These are phyloP conservation scores for Pyrenochaeta sp. DNA, from an alignment of 2,329 filamentous ascomycete genomes.

Conservation along the genomic window DNA sequence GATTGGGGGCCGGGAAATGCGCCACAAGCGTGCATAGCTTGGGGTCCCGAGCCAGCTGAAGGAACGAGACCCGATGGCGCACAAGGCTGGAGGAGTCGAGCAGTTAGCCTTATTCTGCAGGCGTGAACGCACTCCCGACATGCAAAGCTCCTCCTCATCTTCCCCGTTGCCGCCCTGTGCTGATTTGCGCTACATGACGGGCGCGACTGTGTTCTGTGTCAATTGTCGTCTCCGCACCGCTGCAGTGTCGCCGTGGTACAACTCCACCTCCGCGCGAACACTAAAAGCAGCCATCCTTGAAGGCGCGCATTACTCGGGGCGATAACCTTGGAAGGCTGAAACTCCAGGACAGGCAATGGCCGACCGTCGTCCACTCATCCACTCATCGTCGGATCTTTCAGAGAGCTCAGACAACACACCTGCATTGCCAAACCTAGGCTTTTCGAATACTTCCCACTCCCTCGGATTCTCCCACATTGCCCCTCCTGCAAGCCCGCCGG, in stretches of 20 bases:
- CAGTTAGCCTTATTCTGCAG: slow-evolving; percentile 6
- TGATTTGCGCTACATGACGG: too few relatives aligned
- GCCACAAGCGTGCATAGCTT: slow-evolving; percentile 17
- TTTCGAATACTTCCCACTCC: slow-evolving; percentile 29
- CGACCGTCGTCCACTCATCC: slow-evolving; percentile 40
- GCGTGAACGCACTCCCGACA: not conserved
- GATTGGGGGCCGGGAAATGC: slow-evolving; percentile 10
- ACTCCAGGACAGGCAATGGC: slow-evolving; percentile 29
- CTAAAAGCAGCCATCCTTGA: slow-evolving; percentile 8
- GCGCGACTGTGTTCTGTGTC: not conserved
- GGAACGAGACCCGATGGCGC: slow-evolving; percentile 3
- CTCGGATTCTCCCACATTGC: slow-evolving; percentile 30
- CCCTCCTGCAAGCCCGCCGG: slow-evolving; percentile 30
- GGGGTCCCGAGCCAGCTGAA: slow-evolving; percentile 16
- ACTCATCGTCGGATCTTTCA: slow-evolving; percentile 35
- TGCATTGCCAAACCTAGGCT: slow-evolving; percentile 37
- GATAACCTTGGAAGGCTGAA: slow-evolving; percentile 21
- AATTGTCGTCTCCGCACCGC: slow-evolving; percentile 1
- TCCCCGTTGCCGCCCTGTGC: too few relatives aligned
- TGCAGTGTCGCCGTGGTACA: slow-evolving; percentile 8
- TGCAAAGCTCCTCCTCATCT: not conserved
- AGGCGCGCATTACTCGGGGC: slow-evolving; percentile 1
- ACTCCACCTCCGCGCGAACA: not conserved
- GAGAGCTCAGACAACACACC: slow-evolving; percentile 34
- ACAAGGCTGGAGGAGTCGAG: slow-evolving; percentile 2